A percentile compares a stretch with the other conserved stretches of the same genome.
phyloP scores from a whole-genome alignment of 352 stramenopile species.

The Globisporangium carolinianum region DNA sequence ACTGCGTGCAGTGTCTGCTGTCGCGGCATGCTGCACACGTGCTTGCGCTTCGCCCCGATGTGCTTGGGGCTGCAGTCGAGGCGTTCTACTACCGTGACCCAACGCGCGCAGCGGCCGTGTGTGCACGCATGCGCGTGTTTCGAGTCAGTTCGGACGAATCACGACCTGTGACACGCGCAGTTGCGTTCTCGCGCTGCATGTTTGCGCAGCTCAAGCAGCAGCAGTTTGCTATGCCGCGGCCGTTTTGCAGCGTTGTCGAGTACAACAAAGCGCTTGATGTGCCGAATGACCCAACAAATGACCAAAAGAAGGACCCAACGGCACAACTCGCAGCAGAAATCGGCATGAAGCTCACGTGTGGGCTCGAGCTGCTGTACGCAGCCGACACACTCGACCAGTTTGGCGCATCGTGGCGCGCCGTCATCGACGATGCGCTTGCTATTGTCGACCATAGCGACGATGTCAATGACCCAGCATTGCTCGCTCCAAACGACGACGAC shows the following conservation, averaged over 20 bases:
- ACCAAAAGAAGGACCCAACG: not conserved
- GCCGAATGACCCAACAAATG: too few relatives aligned
- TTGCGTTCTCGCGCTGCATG: constrained; percentile 76
- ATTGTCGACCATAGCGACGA: not conserved
- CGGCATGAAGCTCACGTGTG: constrained; percentile 72
- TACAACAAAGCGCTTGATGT: constrained; percentile 14
- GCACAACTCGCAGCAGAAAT: constrained; percentile 37
- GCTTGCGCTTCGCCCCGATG: constrained; percentile 16
- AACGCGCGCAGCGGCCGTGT: constrained; percentile 35
- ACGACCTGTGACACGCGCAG: constrained; percentile 17
- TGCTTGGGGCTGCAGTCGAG: constrained; percentile 45
- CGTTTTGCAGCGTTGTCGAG: constrained; percentile 25
- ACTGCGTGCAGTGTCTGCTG: constrained; percentile 43
- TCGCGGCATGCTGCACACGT: constrained; percentile 26
- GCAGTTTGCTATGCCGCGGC: constrained; percentile 54
- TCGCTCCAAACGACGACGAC: constrained; percentile 55
- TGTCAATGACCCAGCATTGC: not conserved
- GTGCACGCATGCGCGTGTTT: constrained; percentile 51
- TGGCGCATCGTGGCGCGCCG: constrained; percentile 24
- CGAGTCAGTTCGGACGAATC: constrained; percentile 9
- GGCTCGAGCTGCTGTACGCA: constrained; percentile 64
- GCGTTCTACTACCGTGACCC: constrained; percentile 75
- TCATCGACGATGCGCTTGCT: constrained; percentile 29
- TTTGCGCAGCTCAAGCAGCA: constrained; percentile 82
- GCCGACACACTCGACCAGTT: constrained; percentile 36